Conservation (phyloP, 495 filamentous ascomycete genomes). For the Tuber magnatum region DNA sequence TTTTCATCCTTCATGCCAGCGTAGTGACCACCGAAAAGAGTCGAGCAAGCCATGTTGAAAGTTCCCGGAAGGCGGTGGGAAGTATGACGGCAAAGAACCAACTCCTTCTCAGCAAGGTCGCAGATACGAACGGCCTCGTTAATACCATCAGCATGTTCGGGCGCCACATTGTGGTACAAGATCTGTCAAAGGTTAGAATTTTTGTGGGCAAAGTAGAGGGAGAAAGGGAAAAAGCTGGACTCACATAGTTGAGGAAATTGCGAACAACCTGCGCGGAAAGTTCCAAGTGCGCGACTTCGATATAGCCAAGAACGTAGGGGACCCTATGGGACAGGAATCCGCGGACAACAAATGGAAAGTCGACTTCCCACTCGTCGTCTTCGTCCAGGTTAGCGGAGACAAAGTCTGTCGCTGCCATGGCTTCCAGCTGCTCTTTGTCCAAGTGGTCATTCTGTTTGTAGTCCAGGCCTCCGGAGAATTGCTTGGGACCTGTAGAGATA, state of each 20-base stretch:
- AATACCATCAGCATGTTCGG: conserved; percentile 65
- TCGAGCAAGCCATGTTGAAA: conserved; percentile 56
- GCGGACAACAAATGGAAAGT: conserved; percentile 68
- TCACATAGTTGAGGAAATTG: conserved; percentile 78
- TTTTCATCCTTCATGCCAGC: conserved; percentile 43
- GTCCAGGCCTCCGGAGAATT: conserved; percentile 58
- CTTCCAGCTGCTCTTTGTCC: conserved; percentile 58
- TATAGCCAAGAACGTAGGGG: conserved; percentile 38
- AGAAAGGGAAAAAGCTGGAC: conserved; percentile 5
- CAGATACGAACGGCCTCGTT: conserved; percentile 60
- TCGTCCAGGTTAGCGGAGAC: conserved; percentile 44
- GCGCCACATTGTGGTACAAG: conserved; percentile 72
- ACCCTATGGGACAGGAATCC: conserved; percentile 61
- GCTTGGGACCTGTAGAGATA: conserved; percentile 57
- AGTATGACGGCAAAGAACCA: conserved; percentile 52
- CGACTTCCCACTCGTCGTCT: conserved; percentile 59
- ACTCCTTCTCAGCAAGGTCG: conserved; percentile 58
- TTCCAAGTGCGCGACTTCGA: conserved; percentile 49
- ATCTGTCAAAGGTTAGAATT: conserved; percentile 40
- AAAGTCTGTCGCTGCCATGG: conserved; percentile 55
- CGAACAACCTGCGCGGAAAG: conserved; percentile 56
- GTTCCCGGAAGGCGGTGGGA: conserved; percentile 55
- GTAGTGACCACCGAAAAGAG: conserved; percentile 41
- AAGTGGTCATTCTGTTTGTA: conserved; percentile 50
- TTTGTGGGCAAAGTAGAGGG: neutral